These are phyloP conservation scores for Aspergillus homomorphus DNA, from an alignment of 495 filamentous ascomycete genomes.

Conservation along the genomic window DNA sequence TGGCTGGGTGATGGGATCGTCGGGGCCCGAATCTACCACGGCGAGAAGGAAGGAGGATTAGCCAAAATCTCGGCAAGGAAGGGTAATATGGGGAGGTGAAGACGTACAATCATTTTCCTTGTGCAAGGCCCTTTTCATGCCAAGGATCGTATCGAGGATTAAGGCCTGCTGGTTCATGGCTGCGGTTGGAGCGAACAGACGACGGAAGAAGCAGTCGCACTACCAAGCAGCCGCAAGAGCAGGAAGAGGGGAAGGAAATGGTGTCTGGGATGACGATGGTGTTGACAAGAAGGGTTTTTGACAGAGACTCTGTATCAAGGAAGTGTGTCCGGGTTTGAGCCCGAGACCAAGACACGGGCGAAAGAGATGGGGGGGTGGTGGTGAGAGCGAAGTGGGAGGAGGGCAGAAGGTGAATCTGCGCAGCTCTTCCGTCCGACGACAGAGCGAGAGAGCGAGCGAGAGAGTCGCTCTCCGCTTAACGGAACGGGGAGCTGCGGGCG, in stretches of 20 bases:
- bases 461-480: slow-evolving; percentile 23
- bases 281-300: background rate
- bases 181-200: slow-evolving; percentile 16
- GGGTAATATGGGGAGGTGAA: slow-evolving; percentile 8
- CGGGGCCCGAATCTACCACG: slow-evolving; percentile 75
- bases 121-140: slow-evolving; percentile 70
- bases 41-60: slow-evolving; percentile 10
- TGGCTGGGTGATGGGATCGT: slow-evolving; percentile 72
- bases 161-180: slow-evolving; percentile 69
- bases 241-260: slow-evolving; percentile 5
- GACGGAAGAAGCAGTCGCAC: slow-evolving; percentile 6
- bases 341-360: background rate
- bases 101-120: slow-evolving; percentile 57
- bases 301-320: background rate
- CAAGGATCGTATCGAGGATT: slow-evolving; percentile 70
- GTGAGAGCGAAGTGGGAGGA: background rate
- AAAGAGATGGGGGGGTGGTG: background rate
- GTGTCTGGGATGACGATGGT: background rate
- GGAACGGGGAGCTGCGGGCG: slow-evolving; percentile 31
- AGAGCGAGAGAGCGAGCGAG: background rate
- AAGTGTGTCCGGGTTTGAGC: background rate
- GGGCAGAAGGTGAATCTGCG: slow-evolving; percentile 2
- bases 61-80: background rate
- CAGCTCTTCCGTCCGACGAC: background rate
- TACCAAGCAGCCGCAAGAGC: slow-evolving; percentile 2